These are phyloP conservation scores for Aphanomyces cochlioides DNA, from an alignment of 352 stramenopile species.

Conservation along the genomic window DNA sequence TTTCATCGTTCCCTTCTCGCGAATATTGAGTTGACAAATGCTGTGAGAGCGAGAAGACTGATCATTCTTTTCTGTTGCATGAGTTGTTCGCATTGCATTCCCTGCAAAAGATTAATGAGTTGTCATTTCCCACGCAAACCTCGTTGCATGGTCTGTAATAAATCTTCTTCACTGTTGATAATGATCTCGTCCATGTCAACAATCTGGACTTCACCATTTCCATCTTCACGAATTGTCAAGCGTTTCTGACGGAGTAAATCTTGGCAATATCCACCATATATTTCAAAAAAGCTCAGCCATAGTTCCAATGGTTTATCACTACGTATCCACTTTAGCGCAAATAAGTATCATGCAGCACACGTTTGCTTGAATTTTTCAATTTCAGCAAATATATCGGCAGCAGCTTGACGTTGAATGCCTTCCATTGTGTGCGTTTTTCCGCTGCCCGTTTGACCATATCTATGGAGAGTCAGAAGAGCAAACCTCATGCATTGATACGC, in stretches of 20 bases:
- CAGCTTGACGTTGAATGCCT: conserved; percentile 75
- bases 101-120: conserved; percentile 38
- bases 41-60: conserved; percentile 92
- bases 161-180: conserved; percentile 78
- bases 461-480: conserved; percentile 18
- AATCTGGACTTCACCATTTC: conserved; percentile 92
- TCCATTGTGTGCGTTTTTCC: conserved; percentile 95
- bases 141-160: conserved; percentile 90
- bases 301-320: conserved; percentile 73
- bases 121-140: neutral
- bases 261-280: conserved; percentile 95
- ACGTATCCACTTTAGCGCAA: neutral
- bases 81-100: conserved; percentile 92
- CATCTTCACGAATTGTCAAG: conserved; percentile 93
- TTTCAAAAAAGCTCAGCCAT: conserved; percentile 95
- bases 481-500: conserved; percentile 59
- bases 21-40: conserved; percentile 92
- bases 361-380: conserved; percentile 51
- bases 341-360: conserved; percentile 13
- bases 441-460: conserved; percentile 90
- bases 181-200: conserved; percentile 92
- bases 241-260: conserved; percentile 90
- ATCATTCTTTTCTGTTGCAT: conserved; percentile 96
- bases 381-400: conserved; percentile 68
- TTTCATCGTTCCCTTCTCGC: conserved; percentile 44